Percentiles rank a stretch among this genome's conserved stretches.
phyloP scores from a whole-genome alignment of 1,284 basidiomycete species.

The Cryptococcus jaspeensis region DNA sequence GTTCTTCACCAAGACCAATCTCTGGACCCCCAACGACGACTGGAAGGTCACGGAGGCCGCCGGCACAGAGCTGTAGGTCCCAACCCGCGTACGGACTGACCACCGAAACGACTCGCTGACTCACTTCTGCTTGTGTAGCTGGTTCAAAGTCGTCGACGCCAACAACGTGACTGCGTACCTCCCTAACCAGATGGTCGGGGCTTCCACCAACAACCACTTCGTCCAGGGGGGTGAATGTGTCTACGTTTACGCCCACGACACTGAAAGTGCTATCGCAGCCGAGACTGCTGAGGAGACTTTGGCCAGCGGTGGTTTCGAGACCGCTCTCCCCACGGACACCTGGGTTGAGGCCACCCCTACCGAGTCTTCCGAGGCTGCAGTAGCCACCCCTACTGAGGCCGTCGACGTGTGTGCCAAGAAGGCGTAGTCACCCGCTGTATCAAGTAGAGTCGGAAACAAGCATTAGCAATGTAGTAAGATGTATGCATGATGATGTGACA shows the following conservation, averaged over 20 bases:
- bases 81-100: neutral
- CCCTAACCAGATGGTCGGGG: conserved; percentile 10
- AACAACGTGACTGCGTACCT: conserved; percentile 9
- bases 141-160: conserved; percentile 12
- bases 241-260: neutral
- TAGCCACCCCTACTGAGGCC: neutral
- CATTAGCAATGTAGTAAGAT: neutral
- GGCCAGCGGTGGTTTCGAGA: too few species aligned
- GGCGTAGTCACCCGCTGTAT: too few species aligned
- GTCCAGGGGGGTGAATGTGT: neutral
- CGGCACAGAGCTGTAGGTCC: conserved; percentile 10
- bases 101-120: neutral
- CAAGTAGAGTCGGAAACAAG: too few species aligned
- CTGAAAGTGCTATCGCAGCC: neutral
- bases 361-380: neutral
- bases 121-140: neutral
- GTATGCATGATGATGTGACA: neutral
- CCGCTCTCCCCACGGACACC: too few species aligned
- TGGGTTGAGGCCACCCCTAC: neutral
- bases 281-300: neutral
- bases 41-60: conserved; percentile 7
- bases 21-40: neutral
- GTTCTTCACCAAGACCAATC: neutral
- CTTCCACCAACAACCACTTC: too few species aligned
- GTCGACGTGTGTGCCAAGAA: neutral